Conservation (phyloP, 345 rosid genomes). For the Arabis alpina region DNA sequence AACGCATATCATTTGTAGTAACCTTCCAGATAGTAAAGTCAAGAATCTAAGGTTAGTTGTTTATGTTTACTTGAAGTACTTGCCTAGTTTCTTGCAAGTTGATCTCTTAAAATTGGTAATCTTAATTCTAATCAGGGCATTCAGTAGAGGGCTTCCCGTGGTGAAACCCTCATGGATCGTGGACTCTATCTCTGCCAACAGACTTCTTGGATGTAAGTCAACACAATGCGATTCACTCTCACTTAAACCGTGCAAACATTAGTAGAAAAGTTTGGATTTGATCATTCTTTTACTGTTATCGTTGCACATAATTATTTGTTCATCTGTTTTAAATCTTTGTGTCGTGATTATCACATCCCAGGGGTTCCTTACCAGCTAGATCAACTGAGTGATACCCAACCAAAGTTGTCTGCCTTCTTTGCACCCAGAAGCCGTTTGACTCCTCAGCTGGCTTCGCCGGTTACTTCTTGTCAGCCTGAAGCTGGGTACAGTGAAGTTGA, state of each 20-base stretch:
- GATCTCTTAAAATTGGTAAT: constrained; percentile 1
- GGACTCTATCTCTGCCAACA: constrained; percentile 77
- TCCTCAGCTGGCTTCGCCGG: constrained; percentile 40
- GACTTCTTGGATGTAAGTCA: constrained; percentile 81
- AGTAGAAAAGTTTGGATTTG: background rate
- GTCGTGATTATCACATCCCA: constrained; percentile 29
- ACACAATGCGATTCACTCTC: constrained; percentile 8
- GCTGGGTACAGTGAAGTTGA: constrained; percentile 48
- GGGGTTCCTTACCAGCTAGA: constrained; percentile 96
- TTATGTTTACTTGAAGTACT: background rate
- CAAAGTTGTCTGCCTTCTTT: constrained; percentile 83
- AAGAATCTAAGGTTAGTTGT: constrained; percentile 74
- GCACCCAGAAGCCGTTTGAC: constrained; percentile 43
- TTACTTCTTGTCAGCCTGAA: constrained; percentile 42
- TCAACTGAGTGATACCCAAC: constrained; percentile 80
- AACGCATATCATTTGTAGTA: constrained; percentile 90
- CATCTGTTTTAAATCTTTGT: constrained; percentile 2
- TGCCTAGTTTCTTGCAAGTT: constrained; percentile 6
- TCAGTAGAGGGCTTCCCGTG: constrained; percentile 90
- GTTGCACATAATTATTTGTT: background rate
- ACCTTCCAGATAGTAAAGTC: constrained; percentile 83
- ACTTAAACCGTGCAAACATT: constrained; percentile 13
- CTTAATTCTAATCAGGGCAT: constrained; percentile 61
- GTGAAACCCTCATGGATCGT: constrained; percentile 90
- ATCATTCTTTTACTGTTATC: background rate